These are phyloP conservation scores for Cystoderma amianthinum DNA, from an alignment of 768 basidiomycete species.

Conservation along the genomic window DNA sequence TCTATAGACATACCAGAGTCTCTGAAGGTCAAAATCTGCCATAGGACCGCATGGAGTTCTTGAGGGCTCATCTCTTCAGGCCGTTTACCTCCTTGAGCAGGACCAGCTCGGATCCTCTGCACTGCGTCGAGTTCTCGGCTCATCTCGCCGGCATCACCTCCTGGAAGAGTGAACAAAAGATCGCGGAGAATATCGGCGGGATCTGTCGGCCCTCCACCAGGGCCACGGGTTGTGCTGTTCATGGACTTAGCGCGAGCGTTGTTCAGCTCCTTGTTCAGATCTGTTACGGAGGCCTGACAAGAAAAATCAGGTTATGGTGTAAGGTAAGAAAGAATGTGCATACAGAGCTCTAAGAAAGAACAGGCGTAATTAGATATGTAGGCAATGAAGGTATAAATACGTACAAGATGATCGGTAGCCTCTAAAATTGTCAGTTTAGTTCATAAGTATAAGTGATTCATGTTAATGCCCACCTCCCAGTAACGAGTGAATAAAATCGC, in stretches of 20 bases:
- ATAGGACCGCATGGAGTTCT: constrained; percentile 75
- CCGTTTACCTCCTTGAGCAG: constrained; percentile 54
- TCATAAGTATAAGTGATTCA: neutral
- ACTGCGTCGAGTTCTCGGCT: constrained; percentile 71
- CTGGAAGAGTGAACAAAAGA: constrained; percentile 58
- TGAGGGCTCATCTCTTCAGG: constrained; percentile 86
- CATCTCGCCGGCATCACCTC: constrained; percentile 53
- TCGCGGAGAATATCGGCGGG: constrained; percentile 48
- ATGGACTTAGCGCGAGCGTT: constrained; percentile 54
- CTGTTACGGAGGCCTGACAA: constrained; percentile 73
- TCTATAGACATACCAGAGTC: constrained; percentile 59
- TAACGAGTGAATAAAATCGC: constrained; percentile 74
- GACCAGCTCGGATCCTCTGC: constrained; percentile 57
- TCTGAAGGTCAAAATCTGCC: constrained; percentile 82
- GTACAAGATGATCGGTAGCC: constrained; percentile 56
- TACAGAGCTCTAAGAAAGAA: constrained; percentile 24
- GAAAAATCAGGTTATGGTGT: constrained; percentile 1
- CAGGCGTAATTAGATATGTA: constrained; percentile 1
- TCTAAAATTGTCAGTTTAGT: constrained; percentile 23
- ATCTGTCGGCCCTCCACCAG: constrained; percentile 22
- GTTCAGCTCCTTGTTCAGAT: constrained; percentile 74
- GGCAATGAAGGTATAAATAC: constrained; percentile 10
- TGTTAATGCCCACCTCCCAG: constrained; percentile 49
- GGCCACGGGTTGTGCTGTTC: constrained; percentile 19
- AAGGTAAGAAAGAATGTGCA: constrained; percentile 1